Base-by-base conservation (phyloP, 176 grass and related monocot genomes). In the Raddia guianensis region DNA sequence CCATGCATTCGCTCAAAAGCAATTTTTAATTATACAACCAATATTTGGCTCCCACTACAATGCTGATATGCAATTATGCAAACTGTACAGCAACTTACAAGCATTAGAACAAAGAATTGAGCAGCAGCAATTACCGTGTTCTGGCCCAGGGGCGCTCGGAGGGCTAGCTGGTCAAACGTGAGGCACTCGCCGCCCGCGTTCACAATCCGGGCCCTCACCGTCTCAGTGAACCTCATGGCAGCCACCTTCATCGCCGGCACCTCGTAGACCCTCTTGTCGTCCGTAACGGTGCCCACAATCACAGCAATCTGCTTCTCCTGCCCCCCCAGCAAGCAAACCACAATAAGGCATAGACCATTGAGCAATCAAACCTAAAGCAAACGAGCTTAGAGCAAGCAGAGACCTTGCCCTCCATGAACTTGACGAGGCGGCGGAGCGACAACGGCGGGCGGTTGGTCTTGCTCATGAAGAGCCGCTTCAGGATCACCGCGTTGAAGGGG, bases 401-500 rank as follows among this genome's bases (percentile, higher is more conserved):
- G 3, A 94, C 78, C 82, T 81, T 88, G 51, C 79, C 72, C 46
- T 79, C 63, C 91, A 91, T 90, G 79, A 94, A 97, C 12, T 34
- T 94, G 79, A 94, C 84, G 37, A 97, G 91, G 53, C 89, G 86
- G 59, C 80, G 80, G 45, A 97, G 85, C 20, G 94, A 97, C 43
- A 94, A 80, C 11, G 94, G 94, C 6, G 82, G 91, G 70, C 87
- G 83, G 84, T 91, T 97, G 78, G 74, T 86, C 85, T 91, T 90
- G 79, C 91, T 97, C 91, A 97, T 97, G 85, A 90, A 97, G 9
- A 94, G 79, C 35, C 94, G 85, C 84, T 84, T 97, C 15, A 97
- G 55, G 47, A 97, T 97, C 75, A 94, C 87, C 32, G 87, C 81
- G 75, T 97, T 93, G 15, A 89, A 89, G 47, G 78, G 79, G 73